Conservation (phyloP, 257 asterid species). For the Solanum megistacrolobum region DNA sequence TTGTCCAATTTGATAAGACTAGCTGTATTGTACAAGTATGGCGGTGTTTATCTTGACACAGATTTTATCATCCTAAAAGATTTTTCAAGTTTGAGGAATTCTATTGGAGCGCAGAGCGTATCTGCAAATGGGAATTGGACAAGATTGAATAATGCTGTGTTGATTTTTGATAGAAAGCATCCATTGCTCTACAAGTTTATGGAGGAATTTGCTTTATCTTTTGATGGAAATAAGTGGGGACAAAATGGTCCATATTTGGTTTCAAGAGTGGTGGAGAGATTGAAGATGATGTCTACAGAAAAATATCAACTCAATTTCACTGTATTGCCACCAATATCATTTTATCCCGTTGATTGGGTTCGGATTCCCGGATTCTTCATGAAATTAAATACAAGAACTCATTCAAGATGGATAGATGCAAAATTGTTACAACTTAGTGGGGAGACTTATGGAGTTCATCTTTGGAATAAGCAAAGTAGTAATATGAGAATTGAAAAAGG, state of each 20-base stretch:
- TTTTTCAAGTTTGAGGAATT: conserved; percentile 42
- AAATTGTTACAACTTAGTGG: conserved; percentile 30
- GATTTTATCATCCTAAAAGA: conserved; percentile 56
- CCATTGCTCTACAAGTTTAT: conserved; percentile 45
- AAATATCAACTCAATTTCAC: conserved; percentile 18
- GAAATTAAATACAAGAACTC: conserved; percentile 11
- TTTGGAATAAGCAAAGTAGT: conserved; percentile 61
- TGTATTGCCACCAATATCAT: conserved; percentile 44
- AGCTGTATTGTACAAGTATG: conserved; percentile 52
- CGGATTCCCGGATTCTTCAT: conserved; percentile 24
- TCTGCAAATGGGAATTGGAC: conserved; percentile 55
- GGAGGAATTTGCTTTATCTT: conserved; percentile 52
- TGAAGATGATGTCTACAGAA: background rate
- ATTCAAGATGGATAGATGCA: conserved; percentile 36
- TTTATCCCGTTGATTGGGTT: conserved; percentile 65
- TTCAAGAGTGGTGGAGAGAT: conserved; percentile 49
- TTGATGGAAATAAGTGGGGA: conserved; percentile 78
- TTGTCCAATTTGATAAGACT: conserved; percentile 64
- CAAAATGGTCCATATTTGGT: conserved; percentile 77
- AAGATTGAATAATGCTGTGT: conserved; percentile 64
- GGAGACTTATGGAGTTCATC: conserved; percentile 51
- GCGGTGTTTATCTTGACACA: conserved; percentile 63
- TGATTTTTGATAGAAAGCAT: conserved; percentile 51
- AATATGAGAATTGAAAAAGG: conserved; percentile 51
- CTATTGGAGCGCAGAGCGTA: conserved; percentile 58